These are phyloP conservation scores for Skeletonema tropicum DNA, from an alignment of 108 stramenopile genomes.

Conservation along the genomic window DNA sequence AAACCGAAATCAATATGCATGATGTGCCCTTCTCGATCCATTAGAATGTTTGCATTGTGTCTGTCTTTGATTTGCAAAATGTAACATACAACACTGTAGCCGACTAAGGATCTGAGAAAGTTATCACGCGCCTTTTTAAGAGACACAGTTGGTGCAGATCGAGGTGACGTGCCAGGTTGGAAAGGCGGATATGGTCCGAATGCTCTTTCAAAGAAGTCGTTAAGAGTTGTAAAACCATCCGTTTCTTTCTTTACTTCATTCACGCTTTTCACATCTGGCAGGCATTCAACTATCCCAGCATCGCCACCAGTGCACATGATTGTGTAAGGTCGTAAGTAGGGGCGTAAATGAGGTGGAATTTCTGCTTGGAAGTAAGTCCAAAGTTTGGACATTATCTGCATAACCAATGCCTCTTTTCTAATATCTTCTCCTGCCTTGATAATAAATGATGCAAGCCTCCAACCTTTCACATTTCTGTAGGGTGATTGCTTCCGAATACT, in stretches of 20 bases:
- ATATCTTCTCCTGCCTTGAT: constrained; percentile 93
- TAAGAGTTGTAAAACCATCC: constrained; percentile 73
- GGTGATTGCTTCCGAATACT: constrained; percentile 76
- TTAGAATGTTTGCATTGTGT: constrained; percentile 97
- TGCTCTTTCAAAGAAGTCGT: constrained; percentile 80
- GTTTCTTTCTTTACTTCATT: constrained; percentile 88
- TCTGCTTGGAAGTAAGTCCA: constrained; percentile 79
- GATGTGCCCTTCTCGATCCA: constrained; percentile 74
- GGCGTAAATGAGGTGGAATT: constrained; percentile 74
- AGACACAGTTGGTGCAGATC: constrained; percentile 30
- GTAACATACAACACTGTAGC: constrained; percentile 94
- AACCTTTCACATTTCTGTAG: constrained; percentile 76
- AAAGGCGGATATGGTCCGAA: constrained; percentile 62
- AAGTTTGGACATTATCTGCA: constrained; percentile 83
- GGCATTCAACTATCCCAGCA: constrained; percentile 86
- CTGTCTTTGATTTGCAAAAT: constrained; percentile 97
- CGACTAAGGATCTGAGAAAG: constrained; percentile 87
- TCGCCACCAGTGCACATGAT: constrained; percentile 91
- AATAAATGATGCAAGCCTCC: constrained; percentile 86
- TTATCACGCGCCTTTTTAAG: constrained; percentile 89
- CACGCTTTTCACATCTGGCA: constrained; percentile 84
- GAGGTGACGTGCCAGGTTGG: constrained; percentile 21
- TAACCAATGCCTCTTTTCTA: constrained; percentile 86
- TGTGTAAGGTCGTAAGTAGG: constrained; percentile 81
- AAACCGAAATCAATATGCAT: constrained; percentile 98